Conservation (phyloP, 352 stramenopile genomes). For the Blastocystis sp. region DNA sequence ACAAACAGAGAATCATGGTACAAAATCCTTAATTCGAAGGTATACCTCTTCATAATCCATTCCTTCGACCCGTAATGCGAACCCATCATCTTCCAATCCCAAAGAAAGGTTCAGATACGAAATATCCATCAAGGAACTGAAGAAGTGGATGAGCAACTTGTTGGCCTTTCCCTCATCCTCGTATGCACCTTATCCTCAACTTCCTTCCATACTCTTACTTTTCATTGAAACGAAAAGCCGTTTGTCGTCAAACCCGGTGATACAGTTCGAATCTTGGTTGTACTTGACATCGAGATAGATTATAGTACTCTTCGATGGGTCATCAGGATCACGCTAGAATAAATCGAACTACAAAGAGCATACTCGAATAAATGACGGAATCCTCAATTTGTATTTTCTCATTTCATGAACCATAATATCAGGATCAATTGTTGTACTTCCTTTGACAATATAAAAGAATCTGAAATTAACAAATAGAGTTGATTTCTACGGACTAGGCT, state of each 20-base stretch:
- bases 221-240: conserved; percentile 2
- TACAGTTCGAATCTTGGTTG: conserved; percentile 5
- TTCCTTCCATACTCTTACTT: not conserved
- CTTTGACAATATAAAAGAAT: conserved; percentile 57
- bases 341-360: not conserved
- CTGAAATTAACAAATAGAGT: not conserved
- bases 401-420: conserved; percentile 53
- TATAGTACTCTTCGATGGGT: conserved; percentile 19
- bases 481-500: not conserved
- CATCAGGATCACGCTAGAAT: conserved; percentile 20
- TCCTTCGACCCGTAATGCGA: not conserved
- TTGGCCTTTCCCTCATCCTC: conserved; percentile 44
- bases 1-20: not conserved
- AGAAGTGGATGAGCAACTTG: conserved; percentile 28
- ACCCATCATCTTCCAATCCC: not conserved
- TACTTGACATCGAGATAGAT: conserved; percentile 32
- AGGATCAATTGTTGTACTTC: conserved; percentile 27
- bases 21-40: not conserved
- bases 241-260: not conserved
- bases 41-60: conserved; percentile 58
- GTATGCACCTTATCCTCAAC: not conserved
- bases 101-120: conserved; percentile 9
- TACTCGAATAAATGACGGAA: conserved; percentile 43
- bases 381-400: conserved; percentile 42
- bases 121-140: conserved; percentile 21